Conservation (phyloP, 2,329 filamentous ascomycete genomes). For the Leptographium lundbergii region DNA sequence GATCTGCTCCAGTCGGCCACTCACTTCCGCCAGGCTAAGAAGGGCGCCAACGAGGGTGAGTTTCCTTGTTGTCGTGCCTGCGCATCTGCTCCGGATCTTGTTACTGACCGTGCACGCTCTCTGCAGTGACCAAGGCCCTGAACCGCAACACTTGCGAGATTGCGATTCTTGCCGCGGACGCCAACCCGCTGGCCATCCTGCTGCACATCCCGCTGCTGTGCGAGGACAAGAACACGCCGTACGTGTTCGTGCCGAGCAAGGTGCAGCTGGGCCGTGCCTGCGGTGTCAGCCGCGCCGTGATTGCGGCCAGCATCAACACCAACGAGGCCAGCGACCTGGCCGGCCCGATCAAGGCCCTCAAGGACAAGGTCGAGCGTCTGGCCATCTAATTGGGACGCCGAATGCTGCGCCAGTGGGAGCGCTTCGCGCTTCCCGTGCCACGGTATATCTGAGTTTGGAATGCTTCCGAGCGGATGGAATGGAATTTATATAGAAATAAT, state of each 20-base stretch:
- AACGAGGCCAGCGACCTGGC: conserved; percentile 84
- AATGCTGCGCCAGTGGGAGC: too few relatives aligned
- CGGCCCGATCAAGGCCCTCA: conserved; percentile 75
- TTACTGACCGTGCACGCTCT: neutral
- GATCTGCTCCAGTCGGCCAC: conserved; percentile 64
- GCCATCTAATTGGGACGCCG: conserved; percentile 55
- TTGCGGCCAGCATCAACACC: conserved; percentile 77
- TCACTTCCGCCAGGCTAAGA: conserved; percentile 68
- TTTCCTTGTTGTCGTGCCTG: neutral
- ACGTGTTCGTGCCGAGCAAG: conserved; percentile 15
- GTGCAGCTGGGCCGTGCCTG: conserved; percentile 55
- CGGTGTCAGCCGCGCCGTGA: conserved; percentile 79
- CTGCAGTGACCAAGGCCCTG: conserved; percentile 62
- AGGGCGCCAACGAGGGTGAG: conserved; percentile 63
- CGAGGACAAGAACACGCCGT: conserved; percentile 57
- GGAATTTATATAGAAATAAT: too few relatives aligned
- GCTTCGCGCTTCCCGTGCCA: too few relatives aligned
- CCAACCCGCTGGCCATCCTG: conserved; percentile 73
- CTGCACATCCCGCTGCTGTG: conserved; percentile 80
- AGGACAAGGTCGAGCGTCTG: conserved; percentile 91
- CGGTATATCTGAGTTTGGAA: too few relatives aligned
- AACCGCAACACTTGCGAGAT: conserved; percentile 87
- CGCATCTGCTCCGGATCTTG: too few relatives aligned
- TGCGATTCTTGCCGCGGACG: conserved; percentile 81
- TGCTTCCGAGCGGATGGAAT: too few relatives aligned